Conservation (phyloP, 164 flowering plant genomes). For the Protea cynaroides region DNA sequence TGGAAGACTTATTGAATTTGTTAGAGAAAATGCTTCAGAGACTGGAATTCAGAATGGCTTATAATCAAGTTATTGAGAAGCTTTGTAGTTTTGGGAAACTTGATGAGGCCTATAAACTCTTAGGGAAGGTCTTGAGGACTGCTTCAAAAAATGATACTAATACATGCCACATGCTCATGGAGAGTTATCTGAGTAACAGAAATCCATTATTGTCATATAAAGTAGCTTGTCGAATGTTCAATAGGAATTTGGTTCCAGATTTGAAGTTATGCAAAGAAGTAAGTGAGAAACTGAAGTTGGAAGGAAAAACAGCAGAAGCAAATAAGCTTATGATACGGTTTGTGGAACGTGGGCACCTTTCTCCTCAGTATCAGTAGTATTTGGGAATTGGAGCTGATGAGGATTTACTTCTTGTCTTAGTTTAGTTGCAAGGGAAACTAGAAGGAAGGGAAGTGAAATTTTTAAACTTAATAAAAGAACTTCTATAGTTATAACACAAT, state of each 20-base stretch:
- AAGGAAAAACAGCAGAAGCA: slow-evolving; percentile 60
- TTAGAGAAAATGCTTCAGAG: slow-evolving; percentile 72
- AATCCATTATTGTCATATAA: slow-evolving; percentile 52
- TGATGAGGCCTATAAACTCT: slow-evolving; percentile 66
- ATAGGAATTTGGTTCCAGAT: slow-evolving; percentile 74
- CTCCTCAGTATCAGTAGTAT: slow-evolving; percentile 20
- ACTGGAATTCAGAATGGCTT: slow-evolving; percentile 44
- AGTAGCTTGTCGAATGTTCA: slow-evolving; percentile 85
- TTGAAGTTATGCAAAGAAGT: slow-evolving; percentile 67
- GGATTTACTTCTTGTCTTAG: no score
- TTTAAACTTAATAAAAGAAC: no score
- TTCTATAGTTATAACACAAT: no score
- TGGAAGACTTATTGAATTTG: slow-evolving; percentile 59
- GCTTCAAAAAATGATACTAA: slow-evolving; percentile 61
- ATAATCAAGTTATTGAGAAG: slow-evolving; percentile 85
- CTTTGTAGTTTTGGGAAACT: slow-evolving; percentile 64
- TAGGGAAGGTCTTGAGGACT: slow-evolving; percentile 65
- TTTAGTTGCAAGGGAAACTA: no score
- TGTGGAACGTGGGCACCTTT: slow-evolving; percentile 68
- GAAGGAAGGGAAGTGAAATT: no score
- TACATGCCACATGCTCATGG: slow-evolving; percentile 71
- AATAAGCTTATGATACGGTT: slow-evolving; percentile 64
- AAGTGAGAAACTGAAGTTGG: slow-evolving; percentile 39
- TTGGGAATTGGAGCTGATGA: not conserved
- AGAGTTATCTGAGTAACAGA: slow-evolving; percentile 55